phyloP scores from a whole-genome alignment of 257 asterid genomes.

The Solanum habrochaites region DNA sequence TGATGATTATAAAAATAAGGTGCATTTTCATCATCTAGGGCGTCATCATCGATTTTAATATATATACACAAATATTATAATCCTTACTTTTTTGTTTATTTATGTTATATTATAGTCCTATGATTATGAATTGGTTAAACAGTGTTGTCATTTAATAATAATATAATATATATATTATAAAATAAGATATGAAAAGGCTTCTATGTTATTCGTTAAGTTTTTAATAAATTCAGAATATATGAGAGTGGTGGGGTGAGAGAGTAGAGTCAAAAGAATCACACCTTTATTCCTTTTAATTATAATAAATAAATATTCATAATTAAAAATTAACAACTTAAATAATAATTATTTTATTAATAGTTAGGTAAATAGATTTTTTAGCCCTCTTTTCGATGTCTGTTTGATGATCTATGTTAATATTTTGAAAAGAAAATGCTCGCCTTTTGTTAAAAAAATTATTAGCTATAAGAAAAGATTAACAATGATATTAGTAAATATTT shows the following conservation, averaged over 20 bases:
- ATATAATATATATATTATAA: not conserved
- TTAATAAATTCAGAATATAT: not conserved
- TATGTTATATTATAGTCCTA: not conserved
- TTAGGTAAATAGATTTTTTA: not conserved
- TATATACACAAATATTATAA: not conserved
- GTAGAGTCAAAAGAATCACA: not conserved
- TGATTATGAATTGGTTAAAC: not conserved
- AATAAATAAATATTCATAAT: not conserved
- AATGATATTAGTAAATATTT: not conserved
- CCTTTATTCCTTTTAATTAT: not conserved
- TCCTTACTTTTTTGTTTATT: constrained; percentile 16
- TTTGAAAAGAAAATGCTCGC: not conserved
- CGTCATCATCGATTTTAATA: constrained; percentile 43
- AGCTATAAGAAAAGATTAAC: not conserved
- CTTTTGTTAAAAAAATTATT: not conserved
- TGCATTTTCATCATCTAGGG: constrained; percentile 37
- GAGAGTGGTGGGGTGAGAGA: not conserved
- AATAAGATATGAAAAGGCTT: not conserved
- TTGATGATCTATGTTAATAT: not conserved
- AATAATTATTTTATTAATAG: not conserved
- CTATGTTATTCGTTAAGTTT: not conserved
- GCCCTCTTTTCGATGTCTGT: not conserved
- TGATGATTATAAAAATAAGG: constrained; percentile 7
- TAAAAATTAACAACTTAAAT: not conserved
- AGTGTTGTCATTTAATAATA: not conserved